These are phyloP conservation scores for Metschnikowia rubicola DNA, from an alignment of 805 yeast genomes.

Conservation along the genomic window DNA sequence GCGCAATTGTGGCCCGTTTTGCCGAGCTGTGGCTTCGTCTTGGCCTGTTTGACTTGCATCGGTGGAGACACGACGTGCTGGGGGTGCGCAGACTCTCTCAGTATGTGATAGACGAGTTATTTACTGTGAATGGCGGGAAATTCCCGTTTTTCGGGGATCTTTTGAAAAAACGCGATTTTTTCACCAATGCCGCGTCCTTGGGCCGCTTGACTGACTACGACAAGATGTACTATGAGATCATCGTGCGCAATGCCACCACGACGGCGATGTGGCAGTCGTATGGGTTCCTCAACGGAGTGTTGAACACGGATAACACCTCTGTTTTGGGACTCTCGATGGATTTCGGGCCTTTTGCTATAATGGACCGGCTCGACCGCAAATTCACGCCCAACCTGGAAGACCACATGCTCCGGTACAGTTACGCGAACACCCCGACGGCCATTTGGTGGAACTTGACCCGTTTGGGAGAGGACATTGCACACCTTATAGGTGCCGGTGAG, in stretches of 20 bases:
- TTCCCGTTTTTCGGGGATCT: constrained; percentile 29
- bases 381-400: constrained; percentile 93
- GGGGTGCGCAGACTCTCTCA: constrained; percentile 66
- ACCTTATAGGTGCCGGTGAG: constrained; percentile 71
- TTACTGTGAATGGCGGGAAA: constrained; percentile 34
- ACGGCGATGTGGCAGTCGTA: constrained; percentile 87
- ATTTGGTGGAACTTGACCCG: constrained; percentile 92
- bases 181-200: constrained; percentile 19
- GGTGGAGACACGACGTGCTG: constrained; percentile 65
- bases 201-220: constrained; percentile 59
- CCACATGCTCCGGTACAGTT: constrained; percentile 63
- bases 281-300: constrained; percentile 91
- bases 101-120: constrained; percentile 65
- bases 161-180: constrained; percentile 20
- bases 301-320: constrained; percentile 92
- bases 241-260: constrained; percentile 68
- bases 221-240: constrained; percentile 65
- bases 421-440: constrained; percentile 77
- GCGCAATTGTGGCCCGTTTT: constrained; percentile 82
- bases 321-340: constrained; percentile 85
- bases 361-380: constrained; percentile 78
- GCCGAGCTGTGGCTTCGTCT: constrained; percentile 84
- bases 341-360: constrained; percentile 90
- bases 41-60: constrained; percentile 82
- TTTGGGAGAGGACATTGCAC: constrained; percentile 80